A percentile compares a stretch with the other conserved stretches of the same genome.
Conservation (phyloP, 352 stramenopile genomes). For the Pythium vanterpoolii region DNA sequence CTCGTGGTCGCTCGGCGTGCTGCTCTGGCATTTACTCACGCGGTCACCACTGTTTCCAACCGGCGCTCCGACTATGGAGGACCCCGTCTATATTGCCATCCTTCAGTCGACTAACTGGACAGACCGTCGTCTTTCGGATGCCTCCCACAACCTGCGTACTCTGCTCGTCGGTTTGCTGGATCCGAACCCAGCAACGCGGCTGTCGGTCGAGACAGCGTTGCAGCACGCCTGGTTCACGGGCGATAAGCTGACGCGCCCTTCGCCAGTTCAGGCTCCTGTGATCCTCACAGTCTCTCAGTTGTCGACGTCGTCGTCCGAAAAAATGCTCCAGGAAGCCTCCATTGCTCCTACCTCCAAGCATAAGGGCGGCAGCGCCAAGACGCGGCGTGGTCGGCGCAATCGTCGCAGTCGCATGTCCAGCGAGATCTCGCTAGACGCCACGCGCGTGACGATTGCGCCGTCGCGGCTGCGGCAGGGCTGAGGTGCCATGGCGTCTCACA, state of each 20-base stretch:
- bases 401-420: conserved; percentile 12
- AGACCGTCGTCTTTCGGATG: conserved; percentile 1
- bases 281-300: too few relatives aligned
- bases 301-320: neutral
- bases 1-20: conserved; percentile 66
- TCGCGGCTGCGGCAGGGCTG: conserved; percentile 1
- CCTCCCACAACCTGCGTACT: conserved; percentile 33
- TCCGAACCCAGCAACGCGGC: conserved; percentile 35
- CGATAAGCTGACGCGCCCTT: too few relatives aligned
- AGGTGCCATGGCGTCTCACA: neutral
- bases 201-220: conserved; percentile 48
- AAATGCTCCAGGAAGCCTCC: neutral
- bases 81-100: conserved; percentile 50
- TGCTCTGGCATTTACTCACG: conserved; percentile 67
- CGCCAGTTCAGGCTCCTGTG: too few relatives aligned
- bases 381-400: neutral
- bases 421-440: conserved; percentile 64
- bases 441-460: conserved; percentile 43
- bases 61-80: conserved; percentile 32
- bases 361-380: conserved; percentile 16
- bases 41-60: conserved; percentile 50
- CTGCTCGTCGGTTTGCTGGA: conserved; percentile 51
- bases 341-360: neutral
- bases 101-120: conserved; percentile 8
- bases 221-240: conserved; percentile 41